Evolutionary conservation across 2,329 filamentous ascomycete genomes (phyloP), one percentile per base, ranked within the genome.

Genomic region (Byssochlamys sp.): DNA sequence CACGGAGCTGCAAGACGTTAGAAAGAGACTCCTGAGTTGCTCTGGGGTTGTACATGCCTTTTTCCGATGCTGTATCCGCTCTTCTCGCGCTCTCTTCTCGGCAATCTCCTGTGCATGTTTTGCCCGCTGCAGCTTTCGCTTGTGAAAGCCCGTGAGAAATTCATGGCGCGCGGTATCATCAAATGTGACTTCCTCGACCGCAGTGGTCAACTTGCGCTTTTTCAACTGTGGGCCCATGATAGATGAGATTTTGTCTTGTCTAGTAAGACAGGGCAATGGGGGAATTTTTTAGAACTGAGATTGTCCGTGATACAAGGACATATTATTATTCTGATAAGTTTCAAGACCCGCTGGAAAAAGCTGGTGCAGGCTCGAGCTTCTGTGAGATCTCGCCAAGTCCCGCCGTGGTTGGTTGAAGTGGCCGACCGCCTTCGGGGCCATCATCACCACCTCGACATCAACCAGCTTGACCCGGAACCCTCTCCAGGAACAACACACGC

Each of bases 111-210:
- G 88, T 1, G 92, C 92, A 73, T 86, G 80, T 77, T 95, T 95
- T 63, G 86, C 85, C 39, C 94, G 83, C 71, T 90, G 88, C 55
- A 89, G 77, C 74, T 96, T 97, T 73, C 94, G 87, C 80, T 97
- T 99, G 78, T 92, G 91, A 75, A 99, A 99, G 2, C 94, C 94
- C 0, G 91, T 96, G 58, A 99, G 80, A 70, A 89, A 99, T 68
- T 97, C 91, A 62, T 88, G 78, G 62, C 94, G 86, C 52, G 89
- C 89, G 60, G 81, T 80, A 60, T 81, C 77, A 76, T 99, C 91
- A 76, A 97, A 99, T 55, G 79, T 84, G 72, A 99, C 87, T 71
- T 95, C 90, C 68, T 91, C 89, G 59, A 89, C 79, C 45, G 78
- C 75, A 52, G 79, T 77, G 12, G 80, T 71, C 69, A 74, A 65